phyloP scores from a whole-genome alignment of 1,284 basidiomycete genomes.

The Naganishia sp. region DNA sequence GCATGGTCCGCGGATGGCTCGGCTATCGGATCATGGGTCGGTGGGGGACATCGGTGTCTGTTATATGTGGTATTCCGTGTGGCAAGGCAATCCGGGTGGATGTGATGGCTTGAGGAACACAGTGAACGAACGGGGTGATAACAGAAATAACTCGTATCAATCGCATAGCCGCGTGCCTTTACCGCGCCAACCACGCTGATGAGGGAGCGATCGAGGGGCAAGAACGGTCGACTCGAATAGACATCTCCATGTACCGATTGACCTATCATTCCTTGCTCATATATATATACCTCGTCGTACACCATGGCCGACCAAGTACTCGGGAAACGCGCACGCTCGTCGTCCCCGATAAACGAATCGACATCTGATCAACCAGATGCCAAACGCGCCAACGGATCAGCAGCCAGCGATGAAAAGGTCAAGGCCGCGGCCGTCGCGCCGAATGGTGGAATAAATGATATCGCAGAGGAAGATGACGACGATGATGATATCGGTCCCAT shows the following conservation, averaged over 20 bases:
- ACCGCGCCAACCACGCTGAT: no score
- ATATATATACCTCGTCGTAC: not conserved
- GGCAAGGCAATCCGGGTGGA: no score
- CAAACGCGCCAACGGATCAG: constrained; percentile 21
- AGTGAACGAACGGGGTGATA: no score
- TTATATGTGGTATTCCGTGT: not conserved
- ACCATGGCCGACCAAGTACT: constrained; percentile 28
- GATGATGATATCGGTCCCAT: constrained; percentile 52
- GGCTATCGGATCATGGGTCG: not conserved
- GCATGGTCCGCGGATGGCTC: not conserved
- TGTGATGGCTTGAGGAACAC: no score
- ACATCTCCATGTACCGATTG: not conserved
- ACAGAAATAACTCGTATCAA: not conserved
- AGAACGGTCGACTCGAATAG: no score
- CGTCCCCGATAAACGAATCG: constrained; percentile 25
- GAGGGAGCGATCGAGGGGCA: no score
- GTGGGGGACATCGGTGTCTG: no score
- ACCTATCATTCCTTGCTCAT: not conserved
- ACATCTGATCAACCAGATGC: constrained; percentile 32
- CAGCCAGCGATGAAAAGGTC: constrained; percentile 6
- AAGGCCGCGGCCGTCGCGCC: constrained; percentile 12
- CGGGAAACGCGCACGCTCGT: constrained; percentile 25
- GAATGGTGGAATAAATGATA: not conserved
- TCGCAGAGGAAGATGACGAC: constrained; percentile 41
- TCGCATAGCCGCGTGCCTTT: not conserved